Base-by-base conservation (phyloP, 495 filamentous ascomycete species). In the Annulohypoxylon stygium region DNA sequence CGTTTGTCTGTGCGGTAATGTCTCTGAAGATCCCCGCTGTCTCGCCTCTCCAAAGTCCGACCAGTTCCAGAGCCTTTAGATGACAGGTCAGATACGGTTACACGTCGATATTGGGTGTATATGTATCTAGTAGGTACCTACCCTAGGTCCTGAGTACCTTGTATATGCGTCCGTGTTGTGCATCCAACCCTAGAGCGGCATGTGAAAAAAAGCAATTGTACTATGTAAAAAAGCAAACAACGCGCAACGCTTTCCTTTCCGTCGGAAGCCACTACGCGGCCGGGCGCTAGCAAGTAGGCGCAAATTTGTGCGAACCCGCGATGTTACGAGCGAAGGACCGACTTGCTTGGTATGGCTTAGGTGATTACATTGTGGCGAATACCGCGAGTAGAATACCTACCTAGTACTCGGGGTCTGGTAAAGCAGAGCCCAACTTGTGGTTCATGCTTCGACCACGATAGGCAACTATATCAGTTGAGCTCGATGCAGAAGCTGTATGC, bases 1-100 rank as follows among this genome's bases (percentile, higher is more conserved):
- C 43, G 43, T 47, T 47, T 47, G n/a, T 47, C 43, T 47, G 43
- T 47, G 43, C 43, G 43, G 43, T 8, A 47, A 47, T 58, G 26
- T 58, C 6, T 58, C 50, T 54, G 50, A 23, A 33, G 39, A 43
- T 43, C 39, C 39, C 39, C 39, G 11, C 11, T 43, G 39, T 43
- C 39, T 43, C 39, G 39, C 39, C 39, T 43, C 39, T 43, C 30
- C 2, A 3, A 30, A 6, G 3, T 6, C 30, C 3, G 30, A 30
- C 30, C 30, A 43, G 39, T 12, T 43, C 8, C 36, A 39, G 8
- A 39, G 36, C 4, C n/a, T 36, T 33, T n/a, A 36, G 26, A 57
- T 39, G 33, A 58, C n/a, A 39, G 33, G 33, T 58, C 54, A 16
- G 16, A 18, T 43, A 43, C 0, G 10, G 39, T n/a, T 43, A 14